A percentile compares a stretch with the other conserved stretches of the same genome.
phyloP scores from a whole-genome alignment of 2,329 filamentous ascomycete species.

The Acrocalymma vagum region DNA sequence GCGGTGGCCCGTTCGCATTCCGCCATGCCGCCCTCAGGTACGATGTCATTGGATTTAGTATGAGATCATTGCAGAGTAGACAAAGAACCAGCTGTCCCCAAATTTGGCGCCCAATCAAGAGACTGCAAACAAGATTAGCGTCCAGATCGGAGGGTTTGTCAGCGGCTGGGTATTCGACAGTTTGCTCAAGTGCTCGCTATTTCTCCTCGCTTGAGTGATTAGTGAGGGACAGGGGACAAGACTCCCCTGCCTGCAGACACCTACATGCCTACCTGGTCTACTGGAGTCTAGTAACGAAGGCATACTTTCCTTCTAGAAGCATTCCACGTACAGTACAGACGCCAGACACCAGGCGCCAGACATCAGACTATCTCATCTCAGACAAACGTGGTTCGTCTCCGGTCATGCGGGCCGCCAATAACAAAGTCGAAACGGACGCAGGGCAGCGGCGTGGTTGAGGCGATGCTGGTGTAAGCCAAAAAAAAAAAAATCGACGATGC shows the following conservation, averaged over 20 bases:
- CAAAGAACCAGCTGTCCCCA: constrained; percentile 12
- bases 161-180: too few species aligned
- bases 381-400: constrained; percentile 13
- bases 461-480: constrained; percentile 19
- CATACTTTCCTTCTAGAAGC: constrained; percentile 39
- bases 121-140: constrained; percentile 10
- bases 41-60: constrained; percentile 21
- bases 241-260: too few species aligned
- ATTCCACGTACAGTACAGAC: constrained; percentile 22
- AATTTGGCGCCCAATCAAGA: constrained; percentile 27
- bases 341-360: too few species aligned
- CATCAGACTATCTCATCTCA: constrained; percentile 26
- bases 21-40: constrained; percentile 11
- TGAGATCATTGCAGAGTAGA: constrained; percentile 32
- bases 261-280: too few species aligned
- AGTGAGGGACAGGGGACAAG: constrained; percentile 26
- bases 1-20: constrained; percentile 19
- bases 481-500: too few species aligned
- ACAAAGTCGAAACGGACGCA: constrained; percentile 6
- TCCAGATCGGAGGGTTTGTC: constrained; percentile 36
- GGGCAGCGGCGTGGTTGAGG: constrained; percentile 23
- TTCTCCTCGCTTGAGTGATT: constrained; percentile 30
- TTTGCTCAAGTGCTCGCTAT: too few species aligned
- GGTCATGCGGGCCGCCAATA: constrained; percentile 15
- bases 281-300: too few species aligned